phyloP scores from a whole-genome alignment of 2,329 filamentous ascomycete species.

The Fonsecaea erecta region DNA sequence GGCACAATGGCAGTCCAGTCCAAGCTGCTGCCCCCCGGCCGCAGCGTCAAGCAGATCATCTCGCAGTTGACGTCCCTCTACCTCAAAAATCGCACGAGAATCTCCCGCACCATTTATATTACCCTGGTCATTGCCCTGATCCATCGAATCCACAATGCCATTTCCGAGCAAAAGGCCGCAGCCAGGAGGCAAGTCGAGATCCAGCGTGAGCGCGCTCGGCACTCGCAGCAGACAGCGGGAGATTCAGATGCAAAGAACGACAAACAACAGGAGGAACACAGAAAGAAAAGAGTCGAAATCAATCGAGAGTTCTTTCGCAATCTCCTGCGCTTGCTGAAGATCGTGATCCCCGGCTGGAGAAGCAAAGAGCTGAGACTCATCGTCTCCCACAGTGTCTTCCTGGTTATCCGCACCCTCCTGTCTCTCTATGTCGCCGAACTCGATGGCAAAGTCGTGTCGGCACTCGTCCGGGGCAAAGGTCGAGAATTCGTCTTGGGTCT shows the following conservation, averaged over 20 bases:
- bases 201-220: constrained; percentile 51
- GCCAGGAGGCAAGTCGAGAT: constrained; percentile 69
- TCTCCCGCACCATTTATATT: constrained; percentile 82
- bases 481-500: constrained; percentile 86
- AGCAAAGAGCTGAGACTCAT: constrained; percentile 87
- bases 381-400: constrained; percentile 88
- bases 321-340: constrained; percentile 75
- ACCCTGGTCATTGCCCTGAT: constrained; percentile 78
- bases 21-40: constrained; percentile 66
- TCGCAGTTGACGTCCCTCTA: constrained; percentile 73
- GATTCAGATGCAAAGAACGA: constrained; percentile 38
- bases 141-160: constrained; percentile 87
- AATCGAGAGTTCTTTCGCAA: constrained; percentile 86
- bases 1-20: constrained; percentile 72
- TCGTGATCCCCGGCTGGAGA: constrained; percentile 87
- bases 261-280: constrained; percentile 35
- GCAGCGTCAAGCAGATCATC: constrained; percentile 68
- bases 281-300: constrained; percentile 78
- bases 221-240: constrained; percentile 48
- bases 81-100: constrained; percentile 76
- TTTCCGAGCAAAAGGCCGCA: constrained; percentile 89
- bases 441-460: constrained; percentile 91
- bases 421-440: constrained; percentile 92
- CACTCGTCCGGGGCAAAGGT: constrained; percentile 85
- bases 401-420: constrained; percentile 87